These are phyloP conservation scores for Pyronema domesticum DNA, from an alignment of 495 filamentous ascomycete species.

Conservation along the genomic window DNA sequence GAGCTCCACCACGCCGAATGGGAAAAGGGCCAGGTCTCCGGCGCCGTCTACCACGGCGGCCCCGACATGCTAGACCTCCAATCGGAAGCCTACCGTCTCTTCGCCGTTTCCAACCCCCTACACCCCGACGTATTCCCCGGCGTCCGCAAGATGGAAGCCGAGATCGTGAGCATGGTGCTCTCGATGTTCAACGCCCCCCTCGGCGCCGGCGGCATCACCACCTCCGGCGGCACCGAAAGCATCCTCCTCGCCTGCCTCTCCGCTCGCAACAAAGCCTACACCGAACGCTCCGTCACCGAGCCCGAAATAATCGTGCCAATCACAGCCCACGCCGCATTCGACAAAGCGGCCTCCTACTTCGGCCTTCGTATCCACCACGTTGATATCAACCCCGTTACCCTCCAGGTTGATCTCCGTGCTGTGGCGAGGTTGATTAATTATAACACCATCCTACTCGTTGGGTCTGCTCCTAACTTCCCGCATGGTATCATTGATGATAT, in stretches of 20 bases:
- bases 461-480: conserved; percentile 91
- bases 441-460: conserved; percentile 92
- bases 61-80: conserved; percentile 68
- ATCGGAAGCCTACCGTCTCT: conserved; percentile 77
- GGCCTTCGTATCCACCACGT: conserved; percentile 87
- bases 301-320: conserved; percentile 96
- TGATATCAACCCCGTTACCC: conserved; percentile 62
- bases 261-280: conserved; percentile 72
- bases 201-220: conserved; percentile 72
- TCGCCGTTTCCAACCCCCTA: conserved; percentile 94
- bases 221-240: conserved; percentile 84
- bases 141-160: conserved; percentile 97
- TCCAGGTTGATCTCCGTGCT: conserved; percentile 61
- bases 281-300: conserved; percentile 71
- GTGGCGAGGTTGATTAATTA: conserved; percentile 78
- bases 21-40: conserved; percentile 90
- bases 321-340: conserved; percentile 89
- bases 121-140: conserved; percentile 98
- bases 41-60: conserved; percentile 92
- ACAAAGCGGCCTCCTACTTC: conserved; percentile 88
- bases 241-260: conserved; percentile 87
- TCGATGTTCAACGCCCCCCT: conserved; percentile 78
- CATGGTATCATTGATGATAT: conserved; percentile 98
- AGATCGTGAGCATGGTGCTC: conserved; percentile 90
- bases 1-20: conserved; percentile 86